Evolutionary conservation across 768 basidiomycete species (phyloP), one percentile per base, ranked within the genome.

Genomic region (Tulasnella sp.): DNA sequence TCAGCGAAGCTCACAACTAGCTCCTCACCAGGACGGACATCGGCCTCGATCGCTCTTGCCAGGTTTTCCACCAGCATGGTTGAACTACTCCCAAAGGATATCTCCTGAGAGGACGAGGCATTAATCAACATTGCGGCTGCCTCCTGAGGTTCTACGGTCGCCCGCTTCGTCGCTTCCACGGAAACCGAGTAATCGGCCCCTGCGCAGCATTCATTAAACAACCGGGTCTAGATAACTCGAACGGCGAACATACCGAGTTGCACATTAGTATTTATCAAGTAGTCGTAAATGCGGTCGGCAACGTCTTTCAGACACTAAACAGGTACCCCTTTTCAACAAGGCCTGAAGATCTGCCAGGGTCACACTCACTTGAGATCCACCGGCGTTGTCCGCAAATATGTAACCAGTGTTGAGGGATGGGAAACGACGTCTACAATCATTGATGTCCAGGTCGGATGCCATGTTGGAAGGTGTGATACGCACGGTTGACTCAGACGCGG

Each of bases 321-420:
- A 17, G 19, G 34, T 21, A 12, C 32, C n/a, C 8, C 27, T 17
- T 1, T 58, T 19, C 15, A 2, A 21, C 17, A 12, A 34, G 19
- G 36, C 42, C 6, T 14, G 15, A 11, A 53, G 29, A 17, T 19
- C 17, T 2, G 25, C 2, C 5, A n/a, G n/a, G 46, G 19, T 29
- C 21, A 15, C 23, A 27, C 60, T 32, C 40, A 63, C 77, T 65
- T 80, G 85, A 2, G 84, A 85, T 6, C 84, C 85, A 0, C 84
- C 85, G 0, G 85, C 86, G 59, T 84, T 87, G 70, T 86, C 85
- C 2, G 74, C 86, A 63, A 77, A 86, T 12, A 57, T 74, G 63
- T 74, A 86, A 1, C 78, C 80, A 1, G 73, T 69, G 29, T 71
- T 66, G 25, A 87, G 70, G 3, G 81, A 69, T 3, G 83, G 85